phyloP scores from a whole-genome alignment of 2,329 filamentous ascomycete genomes.

The Alternaria gaisen region DNA sequence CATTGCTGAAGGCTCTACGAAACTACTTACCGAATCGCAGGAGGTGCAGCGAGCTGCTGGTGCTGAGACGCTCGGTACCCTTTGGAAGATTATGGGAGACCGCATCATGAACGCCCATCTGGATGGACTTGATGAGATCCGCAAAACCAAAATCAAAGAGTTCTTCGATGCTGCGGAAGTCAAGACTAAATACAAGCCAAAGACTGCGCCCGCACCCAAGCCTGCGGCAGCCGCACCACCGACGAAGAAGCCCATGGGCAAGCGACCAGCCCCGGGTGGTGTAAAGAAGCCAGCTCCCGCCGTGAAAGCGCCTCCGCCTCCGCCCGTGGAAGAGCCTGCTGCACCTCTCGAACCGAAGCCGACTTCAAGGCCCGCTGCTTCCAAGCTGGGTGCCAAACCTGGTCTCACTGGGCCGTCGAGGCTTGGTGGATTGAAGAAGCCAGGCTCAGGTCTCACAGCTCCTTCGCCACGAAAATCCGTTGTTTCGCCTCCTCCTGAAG shows the following conservation, averaged over 20 bases:
- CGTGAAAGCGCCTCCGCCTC: conserved; percentile 49
- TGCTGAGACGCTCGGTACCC: conserved; percentile 87
- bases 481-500: conserved; percentile 56
- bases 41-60: conserved; percentile 87
- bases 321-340: conserved; percentile 56
- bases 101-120: conserved; percentile 92
- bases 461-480: conserved; percentile 55
- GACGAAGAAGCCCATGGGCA: conserved; percentile 55
- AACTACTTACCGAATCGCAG: conserved; percentile 87
- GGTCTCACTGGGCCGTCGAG: conserved; percentile 47
- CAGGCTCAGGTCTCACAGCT: conserved; percentile 49
- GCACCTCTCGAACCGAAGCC: conserved; percentile 68
- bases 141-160: conserved; percentile 95
- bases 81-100: conserved; percentile 99
- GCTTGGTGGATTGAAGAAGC: conserved; percentile 55
- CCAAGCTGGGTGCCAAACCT: conserved; percentile 54
- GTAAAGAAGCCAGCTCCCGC: conserved; percentile 62
- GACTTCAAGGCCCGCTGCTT: conserved; percentile 59
- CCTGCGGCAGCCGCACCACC: conserved; percentile 61
- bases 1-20: conserved; percentile 89
- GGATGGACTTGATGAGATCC: conserved; percentile 91
- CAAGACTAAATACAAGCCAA: conserved; percentile 91
- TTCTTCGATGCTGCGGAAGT: conserved; percentile 84
- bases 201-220: conserved; percentile 70
- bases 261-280: conserved; percentile 60